Percentiles rank a stretch among this genome's conserved stretches.
Evolutionary conservation across 495 filamentous ascomycete genomes (phyloP).

Genomic region (Tuber brumale): DNA sequence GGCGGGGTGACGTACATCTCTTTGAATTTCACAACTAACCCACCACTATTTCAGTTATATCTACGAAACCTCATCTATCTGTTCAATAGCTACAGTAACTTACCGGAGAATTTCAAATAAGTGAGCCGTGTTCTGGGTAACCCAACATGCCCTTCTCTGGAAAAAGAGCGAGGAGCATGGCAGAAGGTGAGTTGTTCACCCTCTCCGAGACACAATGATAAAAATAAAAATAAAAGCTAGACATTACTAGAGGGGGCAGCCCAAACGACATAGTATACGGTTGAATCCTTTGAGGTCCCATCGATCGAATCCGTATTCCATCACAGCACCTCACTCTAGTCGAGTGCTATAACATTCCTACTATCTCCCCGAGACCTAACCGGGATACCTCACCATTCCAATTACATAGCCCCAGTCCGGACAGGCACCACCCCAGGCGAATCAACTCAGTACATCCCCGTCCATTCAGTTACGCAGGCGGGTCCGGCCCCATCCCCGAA

Average conservation of each 20-base stretch:
- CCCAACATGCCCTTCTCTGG: not conserved
- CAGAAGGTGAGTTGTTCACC: not conserved
- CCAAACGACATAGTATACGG: not conserved
- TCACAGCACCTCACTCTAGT: not conserved
- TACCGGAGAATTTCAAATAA: not conserved
- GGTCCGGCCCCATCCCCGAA: not conserved
- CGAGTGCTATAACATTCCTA: not conserved
- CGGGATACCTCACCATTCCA: too few relatives aligned
- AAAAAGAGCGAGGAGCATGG: not conserved
- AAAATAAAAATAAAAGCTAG: too few relatives aligned
- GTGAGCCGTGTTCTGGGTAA: not conserved
- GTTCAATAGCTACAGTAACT: not conserved
- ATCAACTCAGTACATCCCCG: not conserved
- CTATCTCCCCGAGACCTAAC: not conserved
- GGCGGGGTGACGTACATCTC: not conserved
- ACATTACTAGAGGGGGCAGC: not conserved
- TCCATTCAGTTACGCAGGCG: not conserved
- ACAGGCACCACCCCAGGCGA: not conserved
- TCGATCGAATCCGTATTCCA: not conserved
- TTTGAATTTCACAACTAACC: not conserved
- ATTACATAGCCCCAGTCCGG: not conserved
- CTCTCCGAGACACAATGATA: not conserved
- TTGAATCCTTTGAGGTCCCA: not conserved
- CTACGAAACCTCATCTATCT: not conserved
- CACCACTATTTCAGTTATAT: not conserved